phyloP scores from a whole-genome alignment of 179 eudicot species.

The Gypsophila paniculata region DNA sequence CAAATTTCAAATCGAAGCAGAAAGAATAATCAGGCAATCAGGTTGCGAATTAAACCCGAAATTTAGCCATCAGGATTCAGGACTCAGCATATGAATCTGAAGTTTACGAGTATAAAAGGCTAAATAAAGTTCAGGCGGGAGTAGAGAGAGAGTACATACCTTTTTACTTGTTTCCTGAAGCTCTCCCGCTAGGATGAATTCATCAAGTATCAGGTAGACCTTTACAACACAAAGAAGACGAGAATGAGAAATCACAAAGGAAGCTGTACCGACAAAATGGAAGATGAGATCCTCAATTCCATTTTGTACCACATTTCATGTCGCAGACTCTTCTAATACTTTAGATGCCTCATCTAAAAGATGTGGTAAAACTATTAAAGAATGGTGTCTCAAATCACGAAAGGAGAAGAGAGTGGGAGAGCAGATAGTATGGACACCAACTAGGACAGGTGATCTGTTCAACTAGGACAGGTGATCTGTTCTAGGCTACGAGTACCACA shows the following conservation, averaged over 20 bases:
- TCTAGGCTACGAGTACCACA: background rate
- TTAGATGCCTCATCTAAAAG: background rate
- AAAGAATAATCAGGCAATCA: background rate
- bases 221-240: constrained; percentile 16
- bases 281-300: background rate
- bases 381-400: background rate
- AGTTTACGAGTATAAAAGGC: no score
- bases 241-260: constrained; percentile 11
- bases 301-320: no score
- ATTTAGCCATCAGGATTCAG: background rate
- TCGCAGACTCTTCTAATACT: no score
- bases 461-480: background rate
- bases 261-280: background rate
- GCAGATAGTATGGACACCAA: background rate
- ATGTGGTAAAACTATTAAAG: background rate
- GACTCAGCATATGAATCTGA: no score
- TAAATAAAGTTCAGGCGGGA: background rate
- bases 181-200: constrained; percentile 95
- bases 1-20: background rate
- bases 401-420: background rate
- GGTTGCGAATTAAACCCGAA: background rate
- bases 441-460: background rate
- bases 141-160: constrained; percentile 30
- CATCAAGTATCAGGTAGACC: constrained; percentile 85
- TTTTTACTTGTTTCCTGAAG: constrained; percentile 94